Conservation (phyloP, 148 eudicot genomes). For the Fagopyrum tataricum region DNA sequence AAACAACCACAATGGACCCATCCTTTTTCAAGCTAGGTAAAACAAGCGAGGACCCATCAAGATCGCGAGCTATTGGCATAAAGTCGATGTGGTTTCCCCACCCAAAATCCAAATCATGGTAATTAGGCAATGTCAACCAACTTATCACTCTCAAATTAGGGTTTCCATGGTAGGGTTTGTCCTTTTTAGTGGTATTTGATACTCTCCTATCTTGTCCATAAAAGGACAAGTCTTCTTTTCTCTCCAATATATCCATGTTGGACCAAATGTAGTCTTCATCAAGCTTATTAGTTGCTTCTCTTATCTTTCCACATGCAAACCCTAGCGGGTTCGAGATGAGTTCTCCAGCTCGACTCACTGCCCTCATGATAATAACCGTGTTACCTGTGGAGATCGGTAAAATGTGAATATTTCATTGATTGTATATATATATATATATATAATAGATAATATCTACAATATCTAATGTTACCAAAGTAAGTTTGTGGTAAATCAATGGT, state of each 20-base stretch:
- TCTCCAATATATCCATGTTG: not conserved
- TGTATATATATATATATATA: too few relatives aligned
- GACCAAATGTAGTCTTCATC: slow-evolving; percentile 3
- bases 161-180: slow-evolving; percentile 18
- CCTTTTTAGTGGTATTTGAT: not conserved
- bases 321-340: slow-evolving; percentile 10
- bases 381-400: not conserved
- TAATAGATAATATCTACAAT: too few relatives aligned
- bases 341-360: not conserved
- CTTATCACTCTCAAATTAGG: slow-evolving; percentile 34
- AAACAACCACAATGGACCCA: slow-evolving; percentile 23
- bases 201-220: not conserved
- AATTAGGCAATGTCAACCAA: slow-evolving; percentile 27
- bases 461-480: slow-evolving; percentile 17
- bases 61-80: slow-evolving; percentile 29
- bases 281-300: slow-evolving; percentile 7
- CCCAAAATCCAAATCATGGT: slow-evolving; percentile 24
- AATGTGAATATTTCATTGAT: too few relatives aligned
- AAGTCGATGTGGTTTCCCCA: slow-evolving; percentile 19
- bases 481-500: slow-evolving; percentile 16
- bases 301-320: not conserved
- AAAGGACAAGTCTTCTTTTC: slow-evolving; percentile 5
- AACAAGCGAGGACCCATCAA: slow-evolving; percentile 16
- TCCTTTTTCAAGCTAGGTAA: slow-evolving; percentile 15
- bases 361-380: not conserved